These are phyloP conservation scores for Grosmannia huntii DNA, from an alignment of 2,329 filamentous ascomycete species.

Conservation along the genomic window DNA sequence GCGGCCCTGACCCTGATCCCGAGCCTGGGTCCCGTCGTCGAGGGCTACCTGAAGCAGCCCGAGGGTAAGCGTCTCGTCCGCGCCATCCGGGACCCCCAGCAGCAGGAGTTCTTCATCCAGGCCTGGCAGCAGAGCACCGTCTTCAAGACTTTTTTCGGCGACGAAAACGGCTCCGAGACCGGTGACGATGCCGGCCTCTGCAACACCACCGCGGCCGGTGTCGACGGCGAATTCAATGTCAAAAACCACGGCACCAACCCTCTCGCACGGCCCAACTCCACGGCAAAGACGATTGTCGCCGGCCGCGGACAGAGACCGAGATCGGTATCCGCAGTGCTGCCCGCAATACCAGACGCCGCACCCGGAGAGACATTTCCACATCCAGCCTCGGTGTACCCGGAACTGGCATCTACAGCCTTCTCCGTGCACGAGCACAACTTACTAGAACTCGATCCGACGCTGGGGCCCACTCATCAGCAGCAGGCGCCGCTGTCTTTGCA, in stretches of 20 bases:
- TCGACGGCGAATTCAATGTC: not conserved
- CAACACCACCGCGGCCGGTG: not conserved
- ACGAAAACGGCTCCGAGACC: not conserved
- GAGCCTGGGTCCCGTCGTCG: conserved; percentile 22
- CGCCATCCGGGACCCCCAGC: conserved; percentile 22
- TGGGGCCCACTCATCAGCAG: not conserved
- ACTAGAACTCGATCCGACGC: not conserved
- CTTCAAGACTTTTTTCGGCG: conserved; percentile 17
- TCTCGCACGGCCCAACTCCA: not conserved
- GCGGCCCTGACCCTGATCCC: conserved; percentile 23
- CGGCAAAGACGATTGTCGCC: not conserved
- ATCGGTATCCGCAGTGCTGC: not conserved
- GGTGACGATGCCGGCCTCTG: not conserved
- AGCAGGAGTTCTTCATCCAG: conserved; percentile 23
- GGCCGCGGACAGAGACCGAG: not conserved
- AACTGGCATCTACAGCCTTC: not conserved
- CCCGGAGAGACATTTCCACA: not conserved
- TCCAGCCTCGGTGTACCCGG: not conserved
- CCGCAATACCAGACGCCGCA: not conserved
- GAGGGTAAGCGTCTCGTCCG: conserved; percentile 18
- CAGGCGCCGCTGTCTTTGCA: not conserved
- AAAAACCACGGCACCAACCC: not conserved
- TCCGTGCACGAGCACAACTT: not conserved
- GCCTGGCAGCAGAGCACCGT: conserved; percentile 24
- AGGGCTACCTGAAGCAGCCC: conserved; percentile 20